Conservation (phyloP, 208 protist species). For the Lotmaria passim region DNA sequence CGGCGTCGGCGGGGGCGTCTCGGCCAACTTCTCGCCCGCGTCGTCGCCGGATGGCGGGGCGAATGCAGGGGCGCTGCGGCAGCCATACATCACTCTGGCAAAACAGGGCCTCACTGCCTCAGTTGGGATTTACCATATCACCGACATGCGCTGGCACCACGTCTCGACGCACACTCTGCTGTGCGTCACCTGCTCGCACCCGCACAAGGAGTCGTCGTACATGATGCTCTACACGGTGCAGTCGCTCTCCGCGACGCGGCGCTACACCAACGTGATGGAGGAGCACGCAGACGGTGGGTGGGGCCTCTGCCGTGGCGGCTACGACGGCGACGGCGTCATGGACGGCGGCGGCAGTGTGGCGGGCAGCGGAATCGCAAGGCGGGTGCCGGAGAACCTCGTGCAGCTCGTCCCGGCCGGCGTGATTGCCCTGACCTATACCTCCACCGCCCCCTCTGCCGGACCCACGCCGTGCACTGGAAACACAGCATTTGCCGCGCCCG, state of each 20-base stretch:
- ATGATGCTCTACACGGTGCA: slow-evolving; percentile 78
- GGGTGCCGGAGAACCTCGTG: slow-evolving; percentile 21
- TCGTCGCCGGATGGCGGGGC: slow-evolving; percentile 1
- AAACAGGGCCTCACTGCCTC: slow-evolving; percentile 59
- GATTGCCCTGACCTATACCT: slow-evolving; percentile 47
- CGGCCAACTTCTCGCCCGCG: background rate
- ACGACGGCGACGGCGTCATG: slow-evolving; percentile 17
- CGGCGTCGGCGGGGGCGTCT: background rate
- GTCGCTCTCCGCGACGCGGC: slow-evolving; percentile 38
- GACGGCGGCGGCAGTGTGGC: background rate
- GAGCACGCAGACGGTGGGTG: slow-evolving; percentile 32
- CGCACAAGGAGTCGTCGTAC: slow-evolving; percentile 36
- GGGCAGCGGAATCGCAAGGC: background rate
- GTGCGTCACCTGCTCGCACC: slow-evolving; percentile 70
- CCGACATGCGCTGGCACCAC: slow-evolving; percentile 67
- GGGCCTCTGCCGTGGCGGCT: slow-evolving; percentile 24
- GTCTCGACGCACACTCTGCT: slow-evolving; percentile 69
- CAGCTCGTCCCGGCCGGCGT: slow-evolving; percentile 54
- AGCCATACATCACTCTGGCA: slow-evolving; percentile 34
- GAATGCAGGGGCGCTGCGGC: background rate
- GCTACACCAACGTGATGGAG: slow-evolving; percentile 48
- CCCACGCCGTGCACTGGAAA: slow-evolving; percentile 14
- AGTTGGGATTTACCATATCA: slow-evolving; percentile 56
- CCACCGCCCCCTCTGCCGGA: slow-evolving; percentile 2
- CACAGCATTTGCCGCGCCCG: background rate